These are phyloP conservation scores for Grosmannia clavigera DNA, from an alignment of 2,329 filamentous ascomycete species.

Conservation along the genomic window DNA sequence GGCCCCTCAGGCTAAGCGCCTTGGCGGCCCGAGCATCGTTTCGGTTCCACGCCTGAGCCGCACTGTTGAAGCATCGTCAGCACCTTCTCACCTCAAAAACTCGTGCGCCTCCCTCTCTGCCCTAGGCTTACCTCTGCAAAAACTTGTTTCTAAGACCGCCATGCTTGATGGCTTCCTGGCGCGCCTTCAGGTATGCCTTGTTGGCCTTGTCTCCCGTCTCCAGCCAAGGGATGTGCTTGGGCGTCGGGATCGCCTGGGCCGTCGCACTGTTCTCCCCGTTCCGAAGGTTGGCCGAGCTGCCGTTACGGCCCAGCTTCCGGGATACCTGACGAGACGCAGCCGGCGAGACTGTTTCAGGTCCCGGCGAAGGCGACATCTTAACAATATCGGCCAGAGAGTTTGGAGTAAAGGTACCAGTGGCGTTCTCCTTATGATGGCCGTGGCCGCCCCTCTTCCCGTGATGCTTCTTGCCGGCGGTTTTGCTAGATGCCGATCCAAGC, in stretches of 20 bases:
- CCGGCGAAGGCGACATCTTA: slow-evolving; percentile 85
- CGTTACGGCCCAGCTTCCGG: slow-evolving; percentile 49
- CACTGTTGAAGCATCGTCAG: slow-evolving; percentile 37
- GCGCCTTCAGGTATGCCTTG: slow-evolving; percentile 86
- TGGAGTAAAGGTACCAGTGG: slow-evolving; percentile 31
- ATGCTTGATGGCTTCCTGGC: slow-evolving; percentile 93
- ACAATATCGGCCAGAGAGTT: slow-evolving; percentile 87
- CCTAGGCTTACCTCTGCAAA: slow-evolving; percentile 60
- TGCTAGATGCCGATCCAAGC: slow-evolving; percentile 62
- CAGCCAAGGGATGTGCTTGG: slow-evolving; percentile 90
- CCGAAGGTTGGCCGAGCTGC: slow-evolving; percentile 50
- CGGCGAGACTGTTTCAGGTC: slow-evolving; percentile 30
- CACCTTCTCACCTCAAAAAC: neutral
- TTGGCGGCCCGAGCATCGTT: slow-evolving; percentile 95
- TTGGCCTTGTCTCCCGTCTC: slow-evolving; percentile 88
- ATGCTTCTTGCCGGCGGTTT: slow-evolving; percentile 70
- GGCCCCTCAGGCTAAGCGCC: slow-evolving; percentile 82
- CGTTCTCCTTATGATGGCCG: slow-evolving; percentile 53
- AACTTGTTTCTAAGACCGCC: slow-evolving; percentile 95
- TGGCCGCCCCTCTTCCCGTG: slow-evolving; percentile 85
- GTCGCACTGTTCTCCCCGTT: slow-evolving; percentile 68
- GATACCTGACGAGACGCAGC: slow-evolving; percentile 42
- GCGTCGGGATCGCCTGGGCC: slow-evolving; percentile 71
- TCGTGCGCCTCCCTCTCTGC: neutral
- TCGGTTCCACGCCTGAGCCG: slow-evolving; percentile 95